Base-by-base conservation (phyloP, 495 filamentous ascomycete genomes). In the Aspergillus kassunensis region DNA sequence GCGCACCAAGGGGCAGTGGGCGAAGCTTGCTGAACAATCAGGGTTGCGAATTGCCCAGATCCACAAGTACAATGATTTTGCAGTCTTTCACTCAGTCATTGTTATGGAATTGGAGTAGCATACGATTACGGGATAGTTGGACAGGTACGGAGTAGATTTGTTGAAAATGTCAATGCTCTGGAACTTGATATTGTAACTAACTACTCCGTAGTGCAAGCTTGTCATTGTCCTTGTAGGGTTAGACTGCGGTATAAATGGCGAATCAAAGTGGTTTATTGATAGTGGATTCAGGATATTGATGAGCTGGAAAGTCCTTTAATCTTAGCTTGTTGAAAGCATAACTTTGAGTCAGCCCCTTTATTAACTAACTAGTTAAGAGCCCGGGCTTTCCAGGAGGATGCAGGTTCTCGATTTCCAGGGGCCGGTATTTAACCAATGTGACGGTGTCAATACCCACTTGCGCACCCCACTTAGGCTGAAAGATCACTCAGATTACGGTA, bases 11-110 rank as follows among this genome's bases (percentile, higher is more conserved):
- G 51, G 37, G 47, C 68, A 76, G 48, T 82, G 76, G 75, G 24
- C 59, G 23, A 45, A 53, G 8, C 54, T 82, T 15, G 49, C 75
- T 20, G 56, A 58, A 3, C 44, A 43, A 7, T 72, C 69, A 1
- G 78, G 77, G 1, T 54, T 83, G 35, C 60, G 55, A 20, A 45
- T 79, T 21, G 51, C 67, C 25, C 62, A 72, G 43, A 71, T 80
- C 18, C 76, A 66, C 19, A 55, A 55, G 20, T 72, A 73, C 43
- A 56, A 59, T 47, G 55, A 58, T 47, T 36, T 49, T 6, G 49
- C 55, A 20, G 59, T 48, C 13, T 60, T 60, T 34, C 55, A 55
- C 15, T 58, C 62, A 2, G 21, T 69, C 21, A 30, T 67, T n/a
- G 60, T 64, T 8, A 34, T 68, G 35, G 58, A 39, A n/a, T 42